Percentiles rank a stretch among this genome's conserved stretches.
Evolutionary conservation across 768 basidiomycete species (phyloP).

Genomic region (Gloeopeniophorella convolvens): DNA sequence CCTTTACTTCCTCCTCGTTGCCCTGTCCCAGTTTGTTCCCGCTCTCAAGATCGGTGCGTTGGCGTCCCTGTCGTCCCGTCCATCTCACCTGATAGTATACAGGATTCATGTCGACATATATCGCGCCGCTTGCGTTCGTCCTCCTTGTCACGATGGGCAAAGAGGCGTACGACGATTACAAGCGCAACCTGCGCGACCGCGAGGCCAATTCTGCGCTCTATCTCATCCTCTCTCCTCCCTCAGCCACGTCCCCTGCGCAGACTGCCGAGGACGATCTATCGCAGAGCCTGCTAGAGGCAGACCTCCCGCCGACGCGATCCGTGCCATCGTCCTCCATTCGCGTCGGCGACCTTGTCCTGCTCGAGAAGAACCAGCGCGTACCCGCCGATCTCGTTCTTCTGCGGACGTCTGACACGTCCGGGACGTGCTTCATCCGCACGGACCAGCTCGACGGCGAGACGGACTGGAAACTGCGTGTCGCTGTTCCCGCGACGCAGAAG

Average conservation of each 20-base stretch:
- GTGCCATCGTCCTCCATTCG: slow-evolving; percentile 83
- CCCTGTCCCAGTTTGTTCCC: slow-evolving; percentile 92
- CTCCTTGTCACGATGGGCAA: slow-evolving; percentile 95
- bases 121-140: slow-evolving; percentile 95
- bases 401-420: slow-evolving; percentile 79
- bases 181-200: slow-evolving; percentile 82
- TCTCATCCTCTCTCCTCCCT: slow-evolving; percentile 61
- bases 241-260: slow-evolving; percentile 22
- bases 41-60: slow-evolving; percentile 87
- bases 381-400: slow-evolving; percentile 91
- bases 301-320: slow-evolving; percentile 42
- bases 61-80: background rate
- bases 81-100: background rate
- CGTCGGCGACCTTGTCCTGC: slow-evolving; percentile 83
- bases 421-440: slow-evolving; percentile 95
- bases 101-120: slow-evolving; percentile 95
- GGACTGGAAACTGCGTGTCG: slow-evolving; percentile 95
- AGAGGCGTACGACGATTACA: slow-evolving; percentile 98
- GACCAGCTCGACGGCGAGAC: slow-evolving; percentile 99
- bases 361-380: slow-evolving; percentile 97
- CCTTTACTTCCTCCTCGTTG: slow-evolving; percentile 94
- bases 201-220: slow-evolving; percentile 96
- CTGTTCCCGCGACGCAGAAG: slow-evolving; percentile 78
- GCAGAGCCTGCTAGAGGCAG: slow-evolving; percentile 13
- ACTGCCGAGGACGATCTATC: slow-evolving; percentile 24